Base-by-base conservation (phyloP, 2,329 filamentous ascomycete species). In the Plenodomus tracheiphilus region DNA sequence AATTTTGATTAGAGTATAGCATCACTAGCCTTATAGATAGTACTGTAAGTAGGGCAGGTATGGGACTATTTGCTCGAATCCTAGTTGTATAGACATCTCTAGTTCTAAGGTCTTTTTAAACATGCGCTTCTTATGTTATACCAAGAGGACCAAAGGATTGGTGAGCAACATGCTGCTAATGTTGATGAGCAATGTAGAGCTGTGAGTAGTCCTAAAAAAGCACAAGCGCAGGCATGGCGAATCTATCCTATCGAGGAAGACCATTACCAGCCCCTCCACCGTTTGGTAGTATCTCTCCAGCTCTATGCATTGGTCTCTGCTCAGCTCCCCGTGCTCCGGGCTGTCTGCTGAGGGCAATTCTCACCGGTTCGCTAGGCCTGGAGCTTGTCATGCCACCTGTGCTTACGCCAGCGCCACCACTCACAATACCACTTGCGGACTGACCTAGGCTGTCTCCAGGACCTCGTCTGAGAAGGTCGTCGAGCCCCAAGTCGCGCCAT, bases 401-500 rank as follows among this genome's bases (percentile, higher is more conserved):
- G 25, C 47, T 48, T 8, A 41, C 49, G 13, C 47, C 49, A 11
- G 38, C 44, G 10, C 48, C 49, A 18, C 47, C 47, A 1, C 39
- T 34, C n/a, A 41, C 46, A 5, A 39, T 44, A 15, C 42, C 43
- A 30, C 32, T 44, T 8, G 48, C 58, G 4, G 38, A 46, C 7
- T 45, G 35, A 16, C 3, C 46, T 10, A 49, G 46, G 21, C 42
- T 45, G 47, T 59, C 64, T 41, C 37, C 68, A 18, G 86, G 83
- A 0, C 85, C 87, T 52, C 82, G 81, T 34, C 76, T 80, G 83
- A 92, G 85, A 64, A 94, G 75, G 49, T 85, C 82, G 5, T 79
- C 79, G n/a, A 94, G 76, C 0, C 88, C 87, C 6, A 93, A 74
- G 66, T 94, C 89, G 67, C 86, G 87, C 89, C 89, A 95, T 7